Percentiles rank a stretch among this genome's conserved stretches.
Evolutionary conservation across 495 filamentous ascomycete genomes (phyloP).

Genomic region (Ramalina intermedia): DNA sequence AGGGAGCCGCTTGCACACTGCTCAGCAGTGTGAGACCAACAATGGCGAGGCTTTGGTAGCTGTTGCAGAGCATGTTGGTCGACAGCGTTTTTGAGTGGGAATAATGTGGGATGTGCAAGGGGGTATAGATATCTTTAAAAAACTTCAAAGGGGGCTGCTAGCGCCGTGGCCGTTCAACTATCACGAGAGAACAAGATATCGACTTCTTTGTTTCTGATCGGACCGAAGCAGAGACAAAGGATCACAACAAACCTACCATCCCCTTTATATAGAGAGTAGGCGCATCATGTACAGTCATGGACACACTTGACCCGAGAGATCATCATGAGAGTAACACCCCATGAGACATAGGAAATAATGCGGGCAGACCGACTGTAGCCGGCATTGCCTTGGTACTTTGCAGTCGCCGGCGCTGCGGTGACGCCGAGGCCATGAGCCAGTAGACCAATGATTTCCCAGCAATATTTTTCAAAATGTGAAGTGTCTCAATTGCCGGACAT

Average conservation of each 20-base stretch:
- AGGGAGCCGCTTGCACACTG: constrained; percentile 21
- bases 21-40: constrained; percentile 24
- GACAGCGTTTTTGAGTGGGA: neutral
- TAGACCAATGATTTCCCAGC: neutral
- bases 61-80: constrained; percentile 24
- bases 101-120: neutral
- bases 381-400: neutral
- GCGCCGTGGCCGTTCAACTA: neutral
- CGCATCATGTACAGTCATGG: neutral
- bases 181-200: neutral
- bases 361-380: neutral
- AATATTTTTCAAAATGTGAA: neutral
- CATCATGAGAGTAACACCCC: too few species aligned
- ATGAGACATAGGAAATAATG: neutral
- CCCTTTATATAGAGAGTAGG: neutral
- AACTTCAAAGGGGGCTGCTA: neutral
- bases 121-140: neutral
- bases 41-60: constrained; percentile 22
- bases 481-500: too few species aligned
- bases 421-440: neutral
- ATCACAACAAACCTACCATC: neutral
- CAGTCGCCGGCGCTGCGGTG: neutral
- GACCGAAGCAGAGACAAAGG: neutral
- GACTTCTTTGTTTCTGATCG: neutral
- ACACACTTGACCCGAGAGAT: too few species aligned